These are phyloP conservation scores for Rubia yunnanensis DNA, from an alignment of 257 asterid genomes.

Conservation along the genomic window DNA sequence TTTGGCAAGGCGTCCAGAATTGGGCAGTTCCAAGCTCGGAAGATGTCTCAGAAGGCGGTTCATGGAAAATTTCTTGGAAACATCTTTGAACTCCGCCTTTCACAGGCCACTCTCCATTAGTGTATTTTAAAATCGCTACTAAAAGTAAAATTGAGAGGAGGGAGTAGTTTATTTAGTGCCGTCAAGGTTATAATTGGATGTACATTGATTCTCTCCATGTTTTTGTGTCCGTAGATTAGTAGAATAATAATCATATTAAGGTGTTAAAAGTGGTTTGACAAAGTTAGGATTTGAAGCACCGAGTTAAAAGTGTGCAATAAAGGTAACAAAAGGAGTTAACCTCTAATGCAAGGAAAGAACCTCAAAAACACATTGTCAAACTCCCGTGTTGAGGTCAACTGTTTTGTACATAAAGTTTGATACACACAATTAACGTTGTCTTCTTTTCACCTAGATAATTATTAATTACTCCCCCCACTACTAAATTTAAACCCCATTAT, in stretches of 20 bases:
- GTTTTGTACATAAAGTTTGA: slow-evolving; percentile 11
- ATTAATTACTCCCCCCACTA: not conserved
- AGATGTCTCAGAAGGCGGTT: too few relatives aligned
- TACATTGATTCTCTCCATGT: slow-evolving; percentile 3
- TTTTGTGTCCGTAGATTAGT: not conserved
- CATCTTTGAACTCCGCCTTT: too few relatives aligned
- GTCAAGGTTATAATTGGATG: not conserved
- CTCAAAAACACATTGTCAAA: slow-evolving; percentile 7
- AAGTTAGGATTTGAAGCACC: slow-evolving; percentile 21
- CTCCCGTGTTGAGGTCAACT: slow-evolving; percentile 15
- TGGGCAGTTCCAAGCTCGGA: too few relatives aligned
- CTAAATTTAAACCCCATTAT: not conserved
- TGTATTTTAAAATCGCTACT: too few relatives aligned
- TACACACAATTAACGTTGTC: slow-evolving; percentile 1
- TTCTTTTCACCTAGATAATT: slow-evolving; percentile 1
- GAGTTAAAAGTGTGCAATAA: slow-evolving; percentile 10
- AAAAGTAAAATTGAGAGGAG: too few relatives aligned
- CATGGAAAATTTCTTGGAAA: too few relatives aligned
- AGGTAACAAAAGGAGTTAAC: slow-evolving; percentile 7
- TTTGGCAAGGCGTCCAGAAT: too few relatives aligned
- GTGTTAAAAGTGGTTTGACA: slow-evolving; percentile 14
- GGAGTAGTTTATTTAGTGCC: not conserved
- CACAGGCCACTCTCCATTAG: too few relatives aligned
- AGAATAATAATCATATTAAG: slow-evolving; percentile 6
- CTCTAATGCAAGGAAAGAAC: slow-evolving; percentile 3